Base-by-base conservation (phyloP, 75 land plant species). In the Ceratopteris richardii region DNA sequence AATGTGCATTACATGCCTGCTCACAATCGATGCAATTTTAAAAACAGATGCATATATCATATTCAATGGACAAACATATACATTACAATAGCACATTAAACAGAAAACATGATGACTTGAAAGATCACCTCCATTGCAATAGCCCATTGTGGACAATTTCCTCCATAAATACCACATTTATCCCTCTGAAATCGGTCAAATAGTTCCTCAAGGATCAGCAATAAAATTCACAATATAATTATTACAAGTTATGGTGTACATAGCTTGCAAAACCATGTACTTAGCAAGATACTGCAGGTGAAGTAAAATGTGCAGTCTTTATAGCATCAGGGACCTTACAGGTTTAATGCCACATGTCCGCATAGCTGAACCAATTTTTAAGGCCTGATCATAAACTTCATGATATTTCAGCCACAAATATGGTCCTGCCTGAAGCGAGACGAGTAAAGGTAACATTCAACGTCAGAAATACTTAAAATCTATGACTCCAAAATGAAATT, bases 1-100 rank as follows among this genome's bases (percentile, higher is more conserved):
- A 91, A 72, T 90, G 97, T 41, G 80, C 88, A 73, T 95, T 95
- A 70, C 99, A 95, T 9, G 99, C 97, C 99, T 95, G 85, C 64
- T 60, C 14, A 27, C 43, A 13, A 9, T 50, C 17, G 2, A 13
- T 29, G 22, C 20, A 54, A 55, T 1, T 1, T 25, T 40, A 40
- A 40, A 40, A n/a, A n/a, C n/a, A n/a, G n/a, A n/a, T n/a, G n/a
- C n/a, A n/a, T n/a, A 40, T 40, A 9, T 40, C 9, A 9, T 9
- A 14, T 9, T 14, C 42, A 9, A 40, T 9, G 14, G 42, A 9
- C 42, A 40, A 40, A 40, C 42, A 40, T 40, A 14, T 14, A 40
- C 12, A 9, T 9, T 40, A 40, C 9, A 40, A 9, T 40, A 40
- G 42, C 42, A 40, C 42, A 9, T 14, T 9, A 40, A 9, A 40